Conservation (phyloP, 2,329 filamentous ascomycete genomes). For the Colletotrichum horii region DNA sequence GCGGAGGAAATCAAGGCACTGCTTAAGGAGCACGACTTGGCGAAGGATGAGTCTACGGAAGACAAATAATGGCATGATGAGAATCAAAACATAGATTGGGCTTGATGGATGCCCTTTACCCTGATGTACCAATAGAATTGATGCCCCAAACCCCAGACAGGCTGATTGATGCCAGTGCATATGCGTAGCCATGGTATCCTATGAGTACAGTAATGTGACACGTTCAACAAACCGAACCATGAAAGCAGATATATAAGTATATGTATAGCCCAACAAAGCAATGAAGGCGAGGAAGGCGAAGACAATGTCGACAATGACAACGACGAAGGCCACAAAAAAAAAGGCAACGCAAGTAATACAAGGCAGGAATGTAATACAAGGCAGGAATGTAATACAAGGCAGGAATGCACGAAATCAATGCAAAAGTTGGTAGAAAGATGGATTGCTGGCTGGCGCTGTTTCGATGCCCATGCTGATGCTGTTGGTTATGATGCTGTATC, state of each 20-base stretch:
- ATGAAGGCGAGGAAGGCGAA: background rate
- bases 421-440: background rate
- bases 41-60: conserved; percentile 80
- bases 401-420: background rate
- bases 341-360: background rate
- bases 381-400: background rate
- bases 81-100: conserved; percentile 18
- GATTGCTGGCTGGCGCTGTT: background rate
- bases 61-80: conserved; percentile 54
- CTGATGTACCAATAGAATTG: conserved; percentile 24
- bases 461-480: background rate
- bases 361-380: background rate
- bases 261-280: background rate
- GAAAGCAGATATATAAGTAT: background rate
- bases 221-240: background rate
- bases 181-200: background rate
- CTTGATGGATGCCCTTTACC: conserved; percentile 11
- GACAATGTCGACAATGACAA: background rate
- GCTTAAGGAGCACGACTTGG: conserved; percentile 93
- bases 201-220: background rate
- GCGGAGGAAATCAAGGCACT: conserved; percentile 95
- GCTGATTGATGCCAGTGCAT: background rate
- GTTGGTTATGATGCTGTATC: background rate
- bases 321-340: background rate
- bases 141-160: conserved; percentile 6